Percentiles rank a stretch among this genome's conserved stretches.
phyloP scores from a whole-genome alignment of 2,329 filamentous ascomycete species.

The Pyrenophora tritici-repentis region DNA sequence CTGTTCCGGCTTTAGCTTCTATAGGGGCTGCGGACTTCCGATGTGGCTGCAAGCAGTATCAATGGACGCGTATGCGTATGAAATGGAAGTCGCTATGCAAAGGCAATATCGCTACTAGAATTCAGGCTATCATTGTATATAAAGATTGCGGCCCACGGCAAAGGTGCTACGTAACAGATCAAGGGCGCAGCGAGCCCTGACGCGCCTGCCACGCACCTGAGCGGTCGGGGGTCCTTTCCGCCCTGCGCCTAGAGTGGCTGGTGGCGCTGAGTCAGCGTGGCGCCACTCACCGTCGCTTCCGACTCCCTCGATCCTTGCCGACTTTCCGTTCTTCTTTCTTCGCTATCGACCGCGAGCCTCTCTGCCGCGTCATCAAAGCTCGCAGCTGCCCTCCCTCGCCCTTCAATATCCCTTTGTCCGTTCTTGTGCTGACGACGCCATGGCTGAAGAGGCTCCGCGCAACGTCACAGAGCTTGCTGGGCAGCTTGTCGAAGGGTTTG shows the following conservation, averaged over 20 bases:
- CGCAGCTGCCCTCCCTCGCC: conserved; percentile 10
- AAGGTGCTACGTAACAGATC: conserved; percentile 38
- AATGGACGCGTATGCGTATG: neutral
- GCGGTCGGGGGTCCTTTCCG: conserved; percentile 16
- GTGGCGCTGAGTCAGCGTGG: conserved; percentile 18
- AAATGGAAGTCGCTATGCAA: conserved; percentile 2
- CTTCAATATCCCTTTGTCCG: conserved; percentile 2
- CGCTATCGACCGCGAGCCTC: conserved; percentile 23
- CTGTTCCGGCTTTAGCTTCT: conserved; percentile 15
- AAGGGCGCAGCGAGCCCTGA: conserved; percentile 39
- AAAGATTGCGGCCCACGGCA: conserved; percentile 29
- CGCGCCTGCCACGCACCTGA: conserved; percentile 34
- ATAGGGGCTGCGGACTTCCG: conserved; percentile 15
- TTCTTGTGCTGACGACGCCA: conserved; percentile 22
- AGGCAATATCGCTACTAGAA: neutral
- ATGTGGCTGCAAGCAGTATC: neutral
- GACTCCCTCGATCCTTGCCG: conserved; percentile 20
- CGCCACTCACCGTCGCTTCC: conserved; percentile 14
- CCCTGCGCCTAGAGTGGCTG: conserved; percentile 13
- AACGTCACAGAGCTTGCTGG: conserved; percentile 45
- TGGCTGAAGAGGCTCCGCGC: conserved; percentile 33
- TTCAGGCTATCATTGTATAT: conserved; percentile 26
- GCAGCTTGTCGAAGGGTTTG: conserved; percentile 54
- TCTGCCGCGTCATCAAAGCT: conserved; percentile 33
- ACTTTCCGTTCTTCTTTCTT: conserved; percentile 17